Base-by-base conservation (phyloP, 2,329 filamentous ascomycete genomes). In the Xylariaceae sp. region DNA sequence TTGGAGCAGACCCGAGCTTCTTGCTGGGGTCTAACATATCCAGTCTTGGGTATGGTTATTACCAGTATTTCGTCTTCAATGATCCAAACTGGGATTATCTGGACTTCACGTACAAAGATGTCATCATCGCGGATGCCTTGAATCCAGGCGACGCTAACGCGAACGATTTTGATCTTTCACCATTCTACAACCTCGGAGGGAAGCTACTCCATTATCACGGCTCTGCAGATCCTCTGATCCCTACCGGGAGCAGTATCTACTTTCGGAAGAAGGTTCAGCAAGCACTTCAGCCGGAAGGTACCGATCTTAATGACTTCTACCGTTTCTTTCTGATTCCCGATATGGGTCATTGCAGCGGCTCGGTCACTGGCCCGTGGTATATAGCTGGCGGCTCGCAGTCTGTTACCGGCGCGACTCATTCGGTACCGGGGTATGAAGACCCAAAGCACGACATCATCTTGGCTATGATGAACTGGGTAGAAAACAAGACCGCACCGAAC, bases 241-340 rank as follows among this genome's bases (percentile, higher is more conserved):
- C 62, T 7, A 63, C 63, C 2, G 53, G 52, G 12, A 59, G 56
- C n/a, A 64, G 62, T 17, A 42, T 55, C 11, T 44, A 56, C 34
- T 67, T 65, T 40, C 62, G 63, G 40, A 58, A 65, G 33, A 45
- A 57, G 27, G 59, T 63, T 2, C 37, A 40, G 22, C 53, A 56
- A 19, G 57, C 60, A n/a, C 54, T 65, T 12, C 41, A 48, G 2
- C 52, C 57, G 1, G 47, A 60, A 29, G 56, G 54, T 5, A 43
- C 57, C 20, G 39, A 56, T 20, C 67, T 71, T 36, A 73, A 70
- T 6, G 69, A 74, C 19, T 72, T 74, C 58, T 80, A 74, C 61
- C 56, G 64, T 16, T 68, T 74, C 51, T 76, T 76, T 59, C 59
- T 65, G 5, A 64, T 76, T n/a, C 71, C 72, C 3, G 73, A 73